These are phyloP conservation scores for Tuctoria greenei DNA, from an alignment of 176 grass and related monocot genomes.

Conservation along the genomic window DNA sequence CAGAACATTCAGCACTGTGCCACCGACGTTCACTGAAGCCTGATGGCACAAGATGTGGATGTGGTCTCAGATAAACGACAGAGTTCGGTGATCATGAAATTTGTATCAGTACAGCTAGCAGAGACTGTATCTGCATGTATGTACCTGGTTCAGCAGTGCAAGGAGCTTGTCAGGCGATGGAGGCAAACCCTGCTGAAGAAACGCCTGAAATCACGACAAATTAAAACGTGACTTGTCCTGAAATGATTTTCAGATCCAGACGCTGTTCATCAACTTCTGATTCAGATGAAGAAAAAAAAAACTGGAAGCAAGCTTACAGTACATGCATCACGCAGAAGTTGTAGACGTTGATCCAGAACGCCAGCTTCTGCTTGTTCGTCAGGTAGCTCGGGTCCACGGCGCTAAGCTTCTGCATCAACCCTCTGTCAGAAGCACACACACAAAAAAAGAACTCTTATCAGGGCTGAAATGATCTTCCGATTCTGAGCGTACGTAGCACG, in stretches of 20 bases:
- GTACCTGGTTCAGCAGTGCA: conserved; percentile 72
- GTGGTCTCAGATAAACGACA: not conserved
- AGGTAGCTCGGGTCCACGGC: conserved; percentile 52
- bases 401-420: conserved; percentile 66
- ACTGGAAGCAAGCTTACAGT: conserved; percentile 32
- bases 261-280: not conserved
- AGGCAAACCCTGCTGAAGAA: conserved; percentile 80
- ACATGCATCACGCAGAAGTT: conserved; percentile 99
- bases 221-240: not conserved
- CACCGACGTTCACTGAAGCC: conserved; percentile 78
- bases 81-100: not conserved
- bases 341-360: conserved; percentile 98
- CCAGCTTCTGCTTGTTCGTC: conserved; percentile 88
- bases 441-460: not conserved
- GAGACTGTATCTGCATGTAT: conserved; percentile 45
- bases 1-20: conserved; percentile 60
- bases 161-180: conserved; percentile 72
- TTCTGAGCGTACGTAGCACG: not conserved
- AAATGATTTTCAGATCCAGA: not conserved
- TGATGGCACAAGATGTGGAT: not conserved
- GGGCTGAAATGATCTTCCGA: not conserved
- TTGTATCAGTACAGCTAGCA: not conserved
- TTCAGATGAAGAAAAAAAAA: not conserved
- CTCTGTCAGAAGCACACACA: conserved; percentile 42
- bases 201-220: conserved; percentile 52